These are phyloP conservation scores for Camillea tinctor DNA, from an alignment of 2,329 filamentous ascomycete genomes.

Conservation along the genomic window DNA sequence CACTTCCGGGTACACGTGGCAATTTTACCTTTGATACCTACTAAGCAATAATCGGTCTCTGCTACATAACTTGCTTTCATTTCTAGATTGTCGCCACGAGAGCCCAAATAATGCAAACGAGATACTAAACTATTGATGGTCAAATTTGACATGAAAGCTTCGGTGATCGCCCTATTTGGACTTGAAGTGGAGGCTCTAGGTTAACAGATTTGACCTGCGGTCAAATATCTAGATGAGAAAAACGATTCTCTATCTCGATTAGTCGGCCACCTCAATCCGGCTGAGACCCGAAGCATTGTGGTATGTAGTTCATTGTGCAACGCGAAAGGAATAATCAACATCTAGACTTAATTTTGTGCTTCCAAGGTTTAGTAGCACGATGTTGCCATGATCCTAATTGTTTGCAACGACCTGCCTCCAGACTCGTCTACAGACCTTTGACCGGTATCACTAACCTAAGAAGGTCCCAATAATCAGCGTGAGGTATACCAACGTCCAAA, in stretches of 20 bases:
- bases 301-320: neutral
- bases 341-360: neutral
- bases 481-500: too few species aligned
- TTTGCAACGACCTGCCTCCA: neutral
- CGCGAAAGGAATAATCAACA: neutral
- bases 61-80: neutral
- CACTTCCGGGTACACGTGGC: neutral
- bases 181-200: neutral
- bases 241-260: neutral
- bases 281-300: neutral
- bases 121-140: neutral
- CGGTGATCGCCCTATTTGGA: neutral
- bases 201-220: neutral
- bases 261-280: neutral
- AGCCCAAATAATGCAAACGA: neutral
- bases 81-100: neutral
- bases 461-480: neutral
- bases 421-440: neutral
- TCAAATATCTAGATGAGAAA: neutral
- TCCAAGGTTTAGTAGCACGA: neutral
- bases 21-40: neutral
- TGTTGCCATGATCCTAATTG: neutral
- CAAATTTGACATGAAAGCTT: too few species aligned
- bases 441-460: neutral
- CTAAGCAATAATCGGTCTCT: neutral